Base-by-base conservation (phyloP, 2,329 filamentous ascomycete species). In the Aspergillus neotritici region DNA sequence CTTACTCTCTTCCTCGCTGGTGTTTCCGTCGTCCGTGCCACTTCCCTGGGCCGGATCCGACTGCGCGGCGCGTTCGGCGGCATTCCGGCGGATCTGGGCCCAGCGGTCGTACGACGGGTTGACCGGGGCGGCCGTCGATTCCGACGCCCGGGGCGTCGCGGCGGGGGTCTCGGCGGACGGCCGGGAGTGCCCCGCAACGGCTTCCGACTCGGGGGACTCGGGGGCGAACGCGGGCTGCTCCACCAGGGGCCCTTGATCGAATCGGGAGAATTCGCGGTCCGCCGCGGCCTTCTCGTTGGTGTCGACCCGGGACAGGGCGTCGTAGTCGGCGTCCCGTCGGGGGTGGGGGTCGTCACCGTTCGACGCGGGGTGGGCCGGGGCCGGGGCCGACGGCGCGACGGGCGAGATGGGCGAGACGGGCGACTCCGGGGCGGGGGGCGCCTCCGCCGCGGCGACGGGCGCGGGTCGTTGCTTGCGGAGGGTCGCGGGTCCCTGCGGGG, bases 21-120 rank as follows among this genome's bases (percentile, higher is more conserved):
- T 93, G 55, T 94, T 88, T n/a, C 79, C 81, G 57, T 93, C 88
- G 50, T 91, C 87, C 13, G 21, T 25, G 21, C 21, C 21, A 25
- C 21, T 77, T 78, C 74, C 75, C 31, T 75, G 75, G 56, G 86
- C 82, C 53, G 88, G 84, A 41, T 78, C 81, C 34, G 79, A 73
- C 48, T 81, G 76, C 41, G 75, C 76, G 30, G 86, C 86, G 47
- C 89, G 79, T 49, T 93, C 85, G 3, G 89, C 89, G 9, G 93
- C 93, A 58, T 96, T 96, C 75, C 90, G 91, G 53, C 90, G 82
- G 54, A 97, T 96, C 67, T 94, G 88, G 1, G 91, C 91, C 93
- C 93, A 98, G 42, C 91, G 83, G 62, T 96, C 90, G 51, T 85
- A 76, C n/a, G 59, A 54, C 8, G 49, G n/a, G 28, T 43, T 54